phyloP scores from a whole-genome alignment of 106 monocot genomes.

The Iris macrosiphon region DNA sequence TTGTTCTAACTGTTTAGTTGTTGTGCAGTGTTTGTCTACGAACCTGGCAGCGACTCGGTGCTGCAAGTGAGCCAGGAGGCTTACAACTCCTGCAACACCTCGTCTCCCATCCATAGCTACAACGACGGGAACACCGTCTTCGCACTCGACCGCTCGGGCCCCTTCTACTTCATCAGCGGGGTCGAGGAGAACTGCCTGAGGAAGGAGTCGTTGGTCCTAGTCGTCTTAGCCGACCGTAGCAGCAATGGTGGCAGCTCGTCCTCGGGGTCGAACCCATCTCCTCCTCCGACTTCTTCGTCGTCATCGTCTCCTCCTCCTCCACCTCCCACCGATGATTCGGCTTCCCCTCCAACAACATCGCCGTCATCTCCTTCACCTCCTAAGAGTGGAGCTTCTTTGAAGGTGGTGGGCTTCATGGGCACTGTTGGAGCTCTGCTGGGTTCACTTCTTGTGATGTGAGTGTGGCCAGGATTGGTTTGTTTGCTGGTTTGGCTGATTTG shows the following conservation, averaged over 20 bases:
- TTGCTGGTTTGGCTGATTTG: too few relatives aligned
- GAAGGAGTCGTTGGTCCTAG: conserved; percentile 15
- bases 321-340: not conserved
- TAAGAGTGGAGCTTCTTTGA: conserved; percentile 12
- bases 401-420: conserved; percentile 16
- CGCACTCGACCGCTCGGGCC: conserved; percentile 31
- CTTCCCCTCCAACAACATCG: too few relatives aligned
- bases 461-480: too few relatives aligned
- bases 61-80: conserved; percentile 29
- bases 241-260: not conserved
- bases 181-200: conserved; percentile 33
- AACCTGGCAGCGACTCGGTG: conserved; percentile 42
- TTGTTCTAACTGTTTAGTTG: too few relatives aligned
- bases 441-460: conserved; percentile 6
- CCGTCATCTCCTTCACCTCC: not conserved
- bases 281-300: not conserved
- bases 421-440: conserved; percentile 14
- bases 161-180: conserved; percentile 64
- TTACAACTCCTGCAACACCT: conserved; percentile 59
- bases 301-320: conserved; percentile 9
- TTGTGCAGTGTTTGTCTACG: conserved; percentile 59
- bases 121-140: conserved; percentile 55
- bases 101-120: conserved; percentile 24
- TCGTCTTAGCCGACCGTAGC: conserved; percentile 20
- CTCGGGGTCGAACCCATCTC: not conserved